Percentiles rank a stretch among this genome's conserved stretches.
phyloP scores from a whole-genome alignment of 2,329 filamentous ascomycete genomes.

The Colletotrichum sp. region DNA sequence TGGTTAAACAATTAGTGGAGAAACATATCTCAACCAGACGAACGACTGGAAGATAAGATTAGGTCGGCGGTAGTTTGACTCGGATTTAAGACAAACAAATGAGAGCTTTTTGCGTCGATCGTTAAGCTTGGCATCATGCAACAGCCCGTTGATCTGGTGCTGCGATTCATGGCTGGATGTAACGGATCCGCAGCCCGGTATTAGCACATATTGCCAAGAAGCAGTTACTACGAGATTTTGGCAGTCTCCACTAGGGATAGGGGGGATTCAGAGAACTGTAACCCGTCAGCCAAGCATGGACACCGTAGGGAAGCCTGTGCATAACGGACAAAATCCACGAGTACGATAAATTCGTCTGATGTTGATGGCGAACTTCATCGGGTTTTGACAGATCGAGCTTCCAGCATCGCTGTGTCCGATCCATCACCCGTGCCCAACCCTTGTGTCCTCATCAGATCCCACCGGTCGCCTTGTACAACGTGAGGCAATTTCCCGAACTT shows the following conservation, averaged over 20 bases:
- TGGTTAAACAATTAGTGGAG: background rate
- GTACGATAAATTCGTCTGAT: background rate
- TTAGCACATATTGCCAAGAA: background rate
- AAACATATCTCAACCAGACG: background rate
- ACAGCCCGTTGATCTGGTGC: background rate
- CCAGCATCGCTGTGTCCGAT: background rate
- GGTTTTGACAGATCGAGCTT: background rate
- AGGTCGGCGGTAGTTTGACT: background rate
- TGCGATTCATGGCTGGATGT: background rate
- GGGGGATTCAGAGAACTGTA: conserved; percentile 24
- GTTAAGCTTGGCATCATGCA: background rate
- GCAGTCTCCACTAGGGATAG: conserved; percentile 21
- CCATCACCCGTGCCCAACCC: background rate
- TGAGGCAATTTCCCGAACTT: background rate
- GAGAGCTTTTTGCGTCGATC: background rate
- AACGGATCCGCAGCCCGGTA: background rate
- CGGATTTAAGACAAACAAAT: background rate
- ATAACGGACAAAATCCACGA: background rate
- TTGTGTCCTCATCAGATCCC: background rate
- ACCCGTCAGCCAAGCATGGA: background rate
- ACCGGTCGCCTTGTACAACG: background rate
- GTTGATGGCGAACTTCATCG: background rate
- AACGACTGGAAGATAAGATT: background rate
- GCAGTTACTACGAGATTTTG: background rate
- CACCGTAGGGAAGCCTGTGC: background rate